Evolutionary conservation across 345 rosid species (phyloP), one percentile per base, ranked within the genome.

Genomic region (Eucalyptus pumila): DNA sequence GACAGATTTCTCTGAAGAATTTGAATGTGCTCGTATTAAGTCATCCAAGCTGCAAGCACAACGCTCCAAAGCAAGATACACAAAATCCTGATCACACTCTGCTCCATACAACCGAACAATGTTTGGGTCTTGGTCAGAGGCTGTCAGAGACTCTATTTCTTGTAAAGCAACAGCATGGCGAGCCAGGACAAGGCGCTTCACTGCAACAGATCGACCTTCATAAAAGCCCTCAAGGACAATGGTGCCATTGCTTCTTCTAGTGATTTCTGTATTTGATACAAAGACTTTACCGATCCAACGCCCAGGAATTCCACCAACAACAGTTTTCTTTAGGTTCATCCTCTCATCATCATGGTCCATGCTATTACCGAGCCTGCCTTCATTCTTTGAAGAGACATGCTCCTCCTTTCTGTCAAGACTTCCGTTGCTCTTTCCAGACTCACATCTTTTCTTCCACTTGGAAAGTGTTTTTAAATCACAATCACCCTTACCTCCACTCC

Each of bases 61-160:
- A 44, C 98, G 98, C 93, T 98, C 99, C 88, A 98, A 93, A 89
- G 97, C 93, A 85, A 98, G 96, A 92, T 98, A 98, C 44, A 96
- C 97, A 91, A 98, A 98, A 92, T 98, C 98, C 86, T 91, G 94
- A 90, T 98, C 99, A 91, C 87, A 88, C 94, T 98, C 99, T 92
- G 96, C 96, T 6, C 98, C 99, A 32, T 95, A 94, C 99, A 97
- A 96, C 88, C 99, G 92, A 87, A 98, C 96, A 89, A 98, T 95
- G 89, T 96, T 98, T 48, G 98, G 94, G 93, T 96, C 97, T 80
- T 93, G 92, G 91, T 98, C 99, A 45, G 99, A 98, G 44, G 97
- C 97, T 90, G 95, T 95, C 91, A 98, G 98, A 92, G 97, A 97
- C 90, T 95, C 96, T 86, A 98, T 95, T 93, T 98, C 99, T 91